These are phyloP conservation scores for Xylariaceae sp. DNA, from an alignment of 2,329 filamentous ascomycete genomes.

Conservation along the genomic window DNA sequence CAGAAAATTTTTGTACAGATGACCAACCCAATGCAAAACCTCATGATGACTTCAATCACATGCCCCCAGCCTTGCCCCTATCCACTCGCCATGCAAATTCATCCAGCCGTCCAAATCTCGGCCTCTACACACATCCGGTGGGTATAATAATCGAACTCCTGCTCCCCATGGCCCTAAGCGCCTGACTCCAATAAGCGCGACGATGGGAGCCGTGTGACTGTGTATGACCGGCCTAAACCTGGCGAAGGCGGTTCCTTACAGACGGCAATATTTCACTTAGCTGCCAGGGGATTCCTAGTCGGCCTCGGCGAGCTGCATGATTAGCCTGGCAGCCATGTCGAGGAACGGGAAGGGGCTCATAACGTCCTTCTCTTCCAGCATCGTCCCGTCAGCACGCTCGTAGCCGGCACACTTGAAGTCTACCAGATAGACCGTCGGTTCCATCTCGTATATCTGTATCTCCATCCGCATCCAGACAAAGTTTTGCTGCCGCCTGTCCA, in stretches of 20 bases:
- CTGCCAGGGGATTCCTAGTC: constrained; percentile 40
- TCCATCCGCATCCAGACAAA: constrained; percentile 91
- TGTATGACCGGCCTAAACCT: too few relatives aligned
- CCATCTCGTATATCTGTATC: constrained; percentile 93
- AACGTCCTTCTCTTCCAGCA: constrained; percentile 87
- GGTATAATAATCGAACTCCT: too few relatives aligned
- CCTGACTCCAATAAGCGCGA: too few relatives aligned
- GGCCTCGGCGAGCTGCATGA: constrained; percentile 85
- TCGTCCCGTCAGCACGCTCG: constrained; percentile 68
- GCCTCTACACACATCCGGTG: too few relatives aligned
- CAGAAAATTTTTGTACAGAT: neutral
- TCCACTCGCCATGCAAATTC: neutral
- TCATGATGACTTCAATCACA: neutral
- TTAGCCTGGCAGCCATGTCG: constrained; percentile 85
- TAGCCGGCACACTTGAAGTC: constrained; percentile 99
- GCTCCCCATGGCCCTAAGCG: too few relatives aligned
- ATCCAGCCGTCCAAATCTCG: too few relatives aligned
- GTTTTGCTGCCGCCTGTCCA: constrained; percentile 47
- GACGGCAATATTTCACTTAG: neutral
- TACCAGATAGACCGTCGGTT: constrained; percentile 86
- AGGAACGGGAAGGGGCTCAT: constrained; percentile 94
- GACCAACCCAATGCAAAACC: neutral
- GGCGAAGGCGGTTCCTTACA: neutral
- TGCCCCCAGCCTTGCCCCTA: neutral
- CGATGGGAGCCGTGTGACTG: too few relatives aligned